phyloP scores from a whole-genome alignment of 345 rosid species.

The Pistacia atlantica region DNA sequence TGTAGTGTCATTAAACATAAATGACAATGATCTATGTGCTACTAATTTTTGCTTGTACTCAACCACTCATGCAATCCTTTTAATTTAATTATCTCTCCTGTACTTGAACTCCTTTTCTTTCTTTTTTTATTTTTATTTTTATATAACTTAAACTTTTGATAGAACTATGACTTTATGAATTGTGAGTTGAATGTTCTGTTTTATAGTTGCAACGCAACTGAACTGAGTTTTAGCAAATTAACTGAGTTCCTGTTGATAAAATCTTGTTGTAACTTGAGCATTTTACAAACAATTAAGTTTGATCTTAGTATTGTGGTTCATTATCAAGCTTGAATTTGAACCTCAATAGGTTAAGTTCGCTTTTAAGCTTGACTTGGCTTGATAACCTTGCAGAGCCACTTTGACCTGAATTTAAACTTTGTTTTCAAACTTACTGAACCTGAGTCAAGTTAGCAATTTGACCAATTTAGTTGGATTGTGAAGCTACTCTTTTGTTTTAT shows the following conservation, averaged over 20 bases:
- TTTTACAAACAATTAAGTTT: neutral
- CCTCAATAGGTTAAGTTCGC: neutral
- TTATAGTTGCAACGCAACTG: neutral
- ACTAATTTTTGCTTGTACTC: neutral
- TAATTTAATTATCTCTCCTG: too few species aligned
- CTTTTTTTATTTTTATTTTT: neutral
- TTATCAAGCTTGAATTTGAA: neutral
- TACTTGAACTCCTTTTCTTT: too few species aligned
- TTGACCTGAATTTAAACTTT: neutral
- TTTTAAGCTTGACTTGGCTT: too few species aligned
- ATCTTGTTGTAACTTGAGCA: neutral
- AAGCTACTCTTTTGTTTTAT: too few species aligned
- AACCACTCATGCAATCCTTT: too few species aligned
- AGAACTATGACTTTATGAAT: neutral
- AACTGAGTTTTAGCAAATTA: neutral
- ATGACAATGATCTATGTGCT: neutral
- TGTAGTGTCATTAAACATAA: neutral
- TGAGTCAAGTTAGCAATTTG: neutral
- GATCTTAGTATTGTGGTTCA: neutral
- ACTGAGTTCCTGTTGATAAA: neutral
- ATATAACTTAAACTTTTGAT: neutral
- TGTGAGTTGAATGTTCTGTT: neutral
- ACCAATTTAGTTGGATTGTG: neutral
- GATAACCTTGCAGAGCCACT: neutral
- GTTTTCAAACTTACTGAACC: neutral